Evolutionary conservation across 2,329 filamentous ascomycete species (phyloP).

Genomic region (Penicillium sp.): DNA sequence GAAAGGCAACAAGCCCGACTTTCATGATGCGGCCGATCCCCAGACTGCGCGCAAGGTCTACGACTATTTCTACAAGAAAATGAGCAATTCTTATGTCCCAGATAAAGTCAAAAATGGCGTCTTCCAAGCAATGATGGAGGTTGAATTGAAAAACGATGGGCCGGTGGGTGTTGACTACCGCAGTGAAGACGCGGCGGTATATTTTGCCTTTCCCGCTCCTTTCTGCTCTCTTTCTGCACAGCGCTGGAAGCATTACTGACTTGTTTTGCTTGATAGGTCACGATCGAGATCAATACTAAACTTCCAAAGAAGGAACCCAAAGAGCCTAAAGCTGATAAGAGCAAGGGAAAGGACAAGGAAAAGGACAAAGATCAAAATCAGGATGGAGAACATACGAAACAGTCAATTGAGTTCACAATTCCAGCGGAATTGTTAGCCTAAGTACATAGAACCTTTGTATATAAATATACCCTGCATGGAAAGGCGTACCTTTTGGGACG

Average conservation of each 20-base stretch:
- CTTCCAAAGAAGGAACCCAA: conserved; percentile 37
- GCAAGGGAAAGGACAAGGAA: conserved; percentile 6
- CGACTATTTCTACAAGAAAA: conserved; percentile 71
- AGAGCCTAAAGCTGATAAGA: conserved; percentile 8
- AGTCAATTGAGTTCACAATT: conserved; percentile 24
- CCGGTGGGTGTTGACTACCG: conserved; percentile 60
- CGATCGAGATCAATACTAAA: conserved; percentile 46
- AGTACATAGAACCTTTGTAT: conserved; percentile 5
- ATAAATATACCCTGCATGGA: conserved; percentile 4
- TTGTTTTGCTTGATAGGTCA: conserved; percentile 30
- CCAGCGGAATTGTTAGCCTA: conserved; percentile 22
- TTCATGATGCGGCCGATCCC: conserved; percentile 77
- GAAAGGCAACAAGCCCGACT: conserved; percentile 93
- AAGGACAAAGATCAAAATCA: conserved; percentile 8
- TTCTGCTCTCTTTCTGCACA: conserved; percentile 17
- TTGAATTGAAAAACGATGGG: conserved; percentile 82
- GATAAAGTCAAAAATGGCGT: conserved; percentile 88
- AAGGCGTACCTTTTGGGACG: conserved; percentile 7
- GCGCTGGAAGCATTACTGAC: conserved; percentile 6
- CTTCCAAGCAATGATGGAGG: conserved; percentile 99
- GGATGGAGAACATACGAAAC: conserved; percentile 6
- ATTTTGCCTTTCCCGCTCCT: conserved; percentile 30
- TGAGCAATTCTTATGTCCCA: conserved; percentile 64
- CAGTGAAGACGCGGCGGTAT: conserved; percentile 55
- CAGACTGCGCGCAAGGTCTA: conserved; percentile 77